Base-by-base conservation (phyloP, 306 rosid species). In the Vigna hirtella region DNA sequence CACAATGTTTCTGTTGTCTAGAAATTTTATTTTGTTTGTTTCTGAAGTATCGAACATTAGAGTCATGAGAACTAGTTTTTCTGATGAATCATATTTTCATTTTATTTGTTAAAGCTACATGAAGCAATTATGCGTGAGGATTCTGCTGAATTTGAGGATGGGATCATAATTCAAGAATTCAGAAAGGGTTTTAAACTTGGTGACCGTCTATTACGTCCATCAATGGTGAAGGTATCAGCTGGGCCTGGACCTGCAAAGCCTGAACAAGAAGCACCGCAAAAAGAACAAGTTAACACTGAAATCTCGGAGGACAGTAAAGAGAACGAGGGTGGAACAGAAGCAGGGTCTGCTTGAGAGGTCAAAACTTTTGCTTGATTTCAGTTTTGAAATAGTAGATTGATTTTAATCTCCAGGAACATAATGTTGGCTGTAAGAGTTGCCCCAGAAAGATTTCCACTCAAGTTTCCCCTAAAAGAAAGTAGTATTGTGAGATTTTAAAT, bases 41-140 rank as follows among this genome's bases (percentile, higher is more conserved):
- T 74, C 68, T 70, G 49, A 48, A 18, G 76, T 64, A 0, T 30
- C 12, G 22, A 49, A 78, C 56, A 78, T 74, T 16, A 45, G 52
- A 28, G 34, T 56, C 68, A 11, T 49, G 47, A 38, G 59, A 58
- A 61, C 22, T 45, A 47, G 64, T 70, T 77, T 81, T 79, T 53
- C 74, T 85, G 45, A 87, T 49, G 69, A 72, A 78, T 73, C 77
- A 43, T 48, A 50, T 61, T 85, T 85, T 84, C 65, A 48, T 58
- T 75, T 73, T 56, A 20, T 28, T 38, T 85, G 17, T 67, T 66
- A 81, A 73, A 94, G 98, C 90, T 94, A 70, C 98, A 94, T 18
- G 98, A 94, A 83, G 98, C 98, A 83, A 92, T 94, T 63, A 92
- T 94, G 98, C 92, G 95, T 2, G 98, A 89, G 80, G 98, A 94